phyloP scores from a whole-genome alignment of 2,329 filamentous ascomycete species.

The Westerdykella sp. region DNA sequence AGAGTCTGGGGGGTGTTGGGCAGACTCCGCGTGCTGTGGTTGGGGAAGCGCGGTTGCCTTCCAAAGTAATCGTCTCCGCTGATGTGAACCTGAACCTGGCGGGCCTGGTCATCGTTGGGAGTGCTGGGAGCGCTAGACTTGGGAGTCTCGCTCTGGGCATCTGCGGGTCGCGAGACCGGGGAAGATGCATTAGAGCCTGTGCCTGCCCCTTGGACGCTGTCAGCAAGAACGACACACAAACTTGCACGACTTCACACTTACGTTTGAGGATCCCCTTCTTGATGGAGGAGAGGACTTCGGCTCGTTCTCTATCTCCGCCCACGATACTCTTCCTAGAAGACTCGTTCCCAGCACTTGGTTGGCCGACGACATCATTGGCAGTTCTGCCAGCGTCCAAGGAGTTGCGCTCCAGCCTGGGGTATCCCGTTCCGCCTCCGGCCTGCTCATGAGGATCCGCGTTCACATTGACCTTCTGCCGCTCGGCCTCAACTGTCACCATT shows the following conservation, averaged over 20 bases:
- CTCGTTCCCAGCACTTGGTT: slow-evolving; percentile 32
- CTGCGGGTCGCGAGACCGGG: slow-evolving; percentile 58
- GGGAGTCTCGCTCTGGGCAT: slow-evolving; percentile 66
- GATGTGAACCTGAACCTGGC: slow-evolving; percentile 60
- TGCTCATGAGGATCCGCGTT: slow-evolving; percentile 64
- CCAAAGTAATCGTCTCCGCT: slow-evolving; percentile 88
- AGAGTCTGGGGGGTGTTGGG: slow-evolving; percentile 67
- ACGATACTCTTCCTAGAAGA: slow-evolving; percentile 77
- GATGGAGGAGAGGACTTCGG: slow-evolving; percentile 85
- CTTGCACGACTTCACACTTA: slow-evolving; percentile 39
- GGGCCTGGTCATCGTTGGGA: slow-evolving; percentile 65
- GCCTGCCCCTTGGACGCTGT: slow-evolving; percentile 36
- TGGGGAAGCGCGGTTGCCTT: slow-evolving; percentile 59
- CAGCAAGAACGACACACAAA: slow-evolving; percentile 1
- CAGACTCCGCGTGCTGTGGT: slow-evolving; percentile 70
- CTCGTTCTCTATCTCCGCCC: slow-evolving; percentile 81
- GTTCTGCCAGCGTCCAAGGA: slow-evolving; percentile 60
- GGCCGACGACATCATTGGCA: slow-evolving; percentile 42
- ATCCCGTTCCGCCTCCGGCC: slow-evolving; percentile 66
- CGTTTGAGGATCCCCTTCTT: slow-evolving; percentile 95
- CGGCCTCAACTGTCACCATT: slow-evolving; percentile 92
- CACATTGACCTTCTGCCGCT: slow-evolving; percentile 76
- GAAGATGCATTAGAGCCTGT: slow-evolving; percentile 61
- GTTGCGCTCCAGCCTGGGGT: slow-evolving; percentile 77
- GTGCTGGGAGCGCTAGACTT: slow-evolving; percentile 83